Base-by-base conservation (phyloP, 441 rosid species). In the Theobroma grandiflorum region DNA sequence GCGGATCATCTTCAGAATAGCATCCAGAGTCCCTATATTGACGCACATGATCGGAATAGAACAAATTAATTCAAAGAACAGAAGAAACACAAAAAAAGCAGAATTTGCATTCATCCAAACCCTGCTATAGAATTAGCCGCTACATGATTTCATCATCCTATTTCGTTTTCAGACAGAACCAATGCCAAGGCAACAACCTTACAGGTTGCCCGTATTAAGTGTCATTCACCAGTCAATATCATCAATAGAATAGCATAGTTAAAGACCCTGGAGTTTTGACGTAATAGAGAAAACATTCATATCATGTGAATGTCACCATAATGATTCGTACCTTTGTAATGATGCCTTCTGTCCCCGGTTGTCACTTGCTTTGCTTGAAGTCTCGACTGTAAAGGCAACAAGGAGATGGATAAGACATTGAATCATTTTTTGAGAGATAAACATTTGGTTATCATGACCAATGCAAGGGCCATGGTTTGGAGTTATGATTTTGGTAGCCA, bases 281-380 rank as follows among this genome's bases (percentile, higher is more conserved):
- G 31, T 40, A 66, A n/a, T 66, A 1, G 16, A 42, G 42, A 10
- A 20, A 66, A 66, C 49, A 42, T 38, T 8, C 12, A 8, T 35
- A 37, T 50, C 7, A 16, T 10, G 3, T 40, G n/a, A 33, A 53
- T 4, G 37, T 37, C 61, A 52, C 15, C 64, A 73, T 10, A 52
- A 26, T 14, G 59, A 31, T 53, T 58, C 84, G 49, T 63, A 93
- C 99, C 99, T 93, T 87, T 86, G 81, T 96, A 94, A 10, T 88
- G 90, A 70, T 90, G 98, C 83, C 91, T 93, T 84, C 84, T 93
- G 86, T 94, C 98, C 77, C 88, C 93, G 37, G 92, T 84, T 64
- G 84, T 84, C 72, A 84, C 81, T 82, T 94, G 98, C 84, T 93
- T 96, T 55, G 95, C 99, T 93, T 96, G 98, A 84, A 96, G 98